These are phyloP conservation scores for Pseudopyricularia cyperi DNA, from an alignment of 2,329 filamentous ascomycete genomes.

Conservation along the genomic window DNA sequence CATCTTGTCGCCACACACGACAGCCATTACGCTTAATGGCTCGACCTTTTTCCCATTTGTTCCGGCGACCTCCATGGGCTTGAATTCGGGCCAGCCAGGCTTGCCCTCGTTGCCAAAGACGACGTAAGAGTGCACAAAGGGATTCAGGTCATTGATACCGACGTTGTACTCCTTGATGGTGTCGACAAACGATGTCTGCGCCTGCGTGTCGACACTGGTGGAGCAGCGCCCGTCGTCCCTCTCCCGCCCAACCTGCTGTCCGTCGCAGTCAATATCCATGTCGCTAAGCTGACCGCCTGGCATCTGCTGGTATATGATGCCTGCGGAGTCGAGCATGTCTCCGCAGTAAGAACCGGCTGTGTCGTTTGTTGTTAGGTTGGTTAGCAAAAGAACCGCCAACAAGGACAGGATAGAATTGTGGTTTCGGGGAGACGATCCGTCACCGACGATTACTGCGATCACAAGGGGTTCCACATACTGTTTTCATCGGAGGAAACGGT, in stretches of 20 bases:
- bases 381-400: neutral
- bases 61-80: conserved; percentile 16
- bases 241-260: conserved; percentile 22
- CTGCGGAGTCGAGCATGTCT: conserved; percentile 19
- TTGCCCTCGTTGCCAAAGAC: conserved; percentile 36
- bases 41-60: conserved; percentile 16
- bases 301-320: conserved; percentile 31
- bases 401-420: too few relatives aligned
- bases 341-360: conserved; percentile 26
- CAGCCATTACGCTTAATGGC: conserved; percentile 38
- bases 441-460: neutral
- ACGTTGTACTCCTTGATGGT: conserved; percentile 19
- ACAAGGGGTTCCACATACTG: neutral
- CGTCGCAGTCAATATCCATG: conserved; percentile 49
- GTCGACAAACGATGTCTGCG: conserved; percentile 29
- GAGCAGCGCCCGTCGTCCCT: conserved; percentile 28
- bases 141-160: conserved; percentile 30
- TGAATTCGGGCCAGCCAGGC: conserved; percentile 21
- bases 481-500: neutral
- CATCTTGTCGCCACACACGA: conserved; percentile 37
- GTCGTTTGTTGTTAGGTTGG: too few relatives aligned
- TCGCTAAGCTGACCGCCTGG: conserved; percentile 28
- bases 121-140: conserved; percentile 38
- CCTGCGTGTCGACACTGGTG: conserved; percentile 25
- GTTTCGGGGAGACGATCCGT: neutral